phyloP scores from a whole-genome alignment of 805 yeast genomes.

The Aciculoconidium aculeatum region DNA sequence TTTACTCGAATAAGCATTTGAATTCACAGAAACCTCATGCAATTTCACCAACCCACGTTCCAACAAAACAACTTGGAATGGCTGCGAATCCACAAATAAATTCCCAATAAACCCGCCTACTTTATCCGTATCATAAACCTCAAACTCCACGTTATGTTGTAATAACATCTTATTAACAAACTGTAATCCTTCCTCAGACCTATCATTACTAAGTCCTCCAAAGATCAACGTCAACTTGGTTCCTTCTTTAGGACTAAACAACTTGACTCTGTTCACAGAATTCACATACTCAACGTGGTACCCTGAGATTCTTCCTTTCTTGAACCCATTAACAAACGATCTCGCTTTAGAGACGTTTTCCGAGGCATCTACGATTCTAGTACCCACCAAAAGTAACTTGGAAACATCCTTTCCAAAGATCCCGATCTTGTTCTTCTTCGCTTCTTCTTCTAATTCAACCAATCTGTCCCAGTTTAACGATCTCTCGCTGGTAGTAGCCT shows the following conservation, averaged over 20 bases:
- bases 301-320: constrained; percentile 58
- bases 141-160: constrained; percentile 71
- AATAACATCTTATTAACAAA: constrained; percentile 48
- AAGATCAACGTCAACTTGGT: constrained; percentile 62
- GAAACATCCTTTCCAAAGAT: constrained; percentile 40
- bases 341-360: constrained; percentile 68
- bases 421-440: constrained; percentile 54
- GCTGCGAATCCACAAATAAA: constrained; percentile 44
- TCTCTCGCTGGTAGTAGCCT: constrained; percentile 60
- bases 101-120: constrained; percentile 79
- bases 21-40: constrained; percentile 60
- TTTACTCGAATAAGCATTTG: constrained; percentile 49
- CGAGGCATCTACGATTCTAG: constrained; percentile 72
- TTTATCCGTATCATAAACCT: constrained; percentile 65
- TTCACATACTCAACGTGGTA: constrained; percentile 64
- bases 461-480: constrained; percentile 75
- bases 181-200: constrained; percentile 43
- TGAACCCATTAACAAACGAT: constrained; percentile 65
- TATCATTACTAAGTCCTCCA: constrained; percentile 58
- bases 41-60: constrained; percentile 58
- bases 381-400: constrained; percentile 49
- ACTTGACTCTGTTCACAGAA: constrained; percentile 61
- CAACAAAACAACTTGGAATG: constrained; percentile 54
- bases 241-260: constrained; percentile 67
- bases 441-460: constrained; percentile 60